Evolutionary conservation across 1,139 yeast species (phyloP), one percentile per base, ranked within the genome.

Genomic region (Blastobotrys serpentis): DNA sequence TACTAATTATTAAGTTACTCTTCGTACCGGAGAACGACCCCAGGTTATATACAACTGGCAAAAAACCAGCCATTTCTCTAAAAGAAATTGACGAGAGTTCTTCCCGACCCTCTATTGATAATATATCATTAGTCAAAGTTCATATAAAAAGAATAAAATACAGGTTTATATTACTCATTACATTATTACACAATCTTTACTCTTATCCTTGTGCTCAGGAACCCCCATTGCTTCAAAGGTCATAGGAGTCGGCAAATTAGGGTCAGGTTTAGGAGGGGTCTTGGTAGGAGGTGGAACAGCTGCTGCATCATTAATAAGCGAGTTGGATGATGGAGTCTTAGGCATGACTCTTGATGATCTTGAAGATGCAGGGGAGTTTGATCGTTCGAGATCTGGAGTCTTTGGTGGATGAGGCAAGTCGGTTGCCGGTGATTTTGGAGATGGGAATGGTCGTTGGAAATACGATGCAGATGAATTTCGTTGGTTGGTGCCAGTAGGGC

Each of bases 231-330:
- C 68, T 37, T 64, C 68, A 51, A 64, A 64, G n/a, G 66, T 64
- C 51, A 85, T 84, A 23, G 52, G 49, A 10, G 49, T 42, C 59
- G 95, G 86, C 73, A 85, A 95, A 53, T 76, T 84, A 67, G 88
- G 90, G n/a, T 19, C 42, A 6, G 46, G 37, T 6, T 26, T 32
- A 4, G 47, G 47, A 3, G 42, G 44, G 3, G 47, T 47, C 37
- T 49, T 44, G 11, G 44, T 40, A 4, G 49, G 42, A 7, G 46
- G 49, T 22, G 23, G 46, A 6, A 29, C 32, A 16, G 17, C 33
- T 25, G 33, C 21, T 1, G 21, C 34, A 2, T 33, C 39, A 33
- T 18, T 25, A 17, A 26, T 23, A 4, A 45, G 37, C 10, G 48
- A 45, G 32, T 33, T 17, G 32, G 36, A 33, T 4, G 48, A 45